Evolutionary conservation across 139 green algal species (phyloP).

Genomic region (Pedinophyceae sp.): DNA sequence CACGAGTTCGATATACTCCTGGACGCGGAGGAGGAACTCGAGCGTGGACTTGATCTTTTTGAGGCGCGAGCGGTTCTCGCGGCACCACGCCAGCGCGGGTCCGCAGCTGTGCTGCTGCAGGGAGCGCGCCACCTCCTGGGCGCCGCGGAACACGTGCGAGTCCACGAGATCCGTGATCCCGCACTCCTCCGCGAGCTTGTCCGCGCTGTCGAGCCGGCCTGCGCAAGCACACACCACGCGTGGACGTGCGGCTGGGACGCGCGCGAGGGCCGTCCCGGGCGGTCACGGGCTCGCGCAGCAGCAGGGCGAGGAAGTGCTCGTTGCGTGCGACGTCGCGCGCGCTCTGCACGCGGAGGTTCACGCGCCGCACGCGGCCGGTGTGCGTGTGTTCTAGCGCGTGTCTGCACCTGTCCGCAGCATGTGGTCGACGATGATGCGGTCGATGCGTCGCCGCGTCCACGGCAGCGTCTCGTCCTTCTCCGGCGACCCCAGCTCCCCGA

Average conservation of each 20-base stretch:
- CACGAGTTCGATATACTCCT: conserved; percentile 90
- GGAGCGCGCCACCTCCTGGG: conserved; percentile 30
- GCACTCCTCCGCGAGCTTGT: conserved; percentile 9
- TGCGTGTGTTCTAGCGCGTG: too few species aligned
- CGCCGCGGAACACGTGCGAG: conserved; percentile 50
- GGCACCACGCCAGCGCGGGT: conserved; percentile 66
- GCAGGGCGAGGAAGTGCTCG: conserved; percentile 22
- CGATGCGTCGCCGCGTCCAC: conserved; percentile 49
- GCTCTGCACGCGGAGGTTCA: too few species aligned
- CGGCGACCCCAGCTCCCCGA: conserved; percentile 3
- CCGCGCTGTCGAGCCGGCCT: not conserved
- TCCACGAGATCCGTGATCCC: conserved; percentile 47
- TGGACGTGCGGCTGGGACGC: not conserved
- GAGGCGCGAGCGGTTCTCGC: conserved; percentile 38
- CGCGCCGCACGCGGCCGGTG: too few species aligned
- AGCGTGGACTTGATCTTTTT: conserved; percentile 60
- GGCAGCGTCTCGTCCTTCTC: conserved; percentile 18
- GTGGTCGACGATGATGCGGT: conserved; percentile 59
- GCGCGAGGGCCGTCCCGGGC: too few species aligned
- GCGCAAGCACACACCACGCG: not conserved
- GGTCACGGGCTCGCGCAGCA: not conserved
- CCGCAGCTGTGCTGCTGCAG: conserved; percentile 43
- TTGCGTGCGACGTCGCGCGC: too few species aligned
- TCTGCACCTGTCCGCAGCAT: conserved; percentile 55
- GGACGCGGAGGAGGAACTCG: conserved; percentile 66